Base-by-base conservation (phyloP, 1,139 yeast genomes). In the Candida neerlandica region DNA sequence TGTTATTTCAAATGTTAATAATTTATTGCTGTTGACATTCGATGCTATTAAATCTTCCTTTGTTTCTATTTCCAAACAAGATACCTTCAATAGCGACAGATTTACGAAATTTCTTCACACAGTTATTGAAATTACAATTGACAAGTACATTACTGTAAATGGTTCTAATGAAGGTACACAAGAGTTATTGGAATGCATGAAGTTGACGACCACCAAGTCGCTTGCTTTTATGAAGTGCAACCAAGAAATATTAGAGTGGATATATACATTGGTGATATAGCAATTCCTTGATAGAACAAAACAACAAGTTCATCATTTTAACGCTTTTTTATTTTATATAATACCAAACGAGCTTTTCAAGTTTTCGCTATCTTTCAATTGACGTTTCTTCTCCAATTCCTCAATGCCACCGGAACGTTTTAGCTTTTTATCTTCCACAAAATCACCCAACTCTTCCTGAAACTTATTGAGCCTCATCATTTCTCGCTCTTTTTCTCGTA, bases 321-420 rank as follows among this genome's bases (percentile, higher is more conserved):
- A 5, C 16, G n/a, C n/a, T n/a, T n/a, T n/a, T n/a, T n/a, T n/a
- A n/a, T 34, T 18, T 50, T 54, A 67, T 34, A 69, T 51, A 23
- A 68, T 52, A 1, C 78, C 78, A 49, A 72, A 65, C 2, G 75
- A 63, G 52, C 69, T 80, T 58, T 84, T 82, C 51, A 86, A 65
- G 59, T 86, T 86, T 56, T 84, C 85, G 46, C 75, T 80, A 66
- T 92, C 96, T 53, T 86, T 85, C 52, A 78, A 69, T 59, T 75
- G 77, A 55, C 97, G 75, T 46, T 77, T 61, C 50, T 90, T 76
- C 59, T 92, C 98, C 16, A 89, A 72, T 58, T 91, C 97, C 52
- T 86, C 95, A 37, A 91, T 79, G 2, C 98, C 97, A 2, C 97
- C 98, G 29, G 90, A 82, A 55, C 82, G 86, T 61, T 88, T 89